phyloP scores from a whole-genome alignment of 768 basidiomycete genomes.

The Auriscalpium vulgare region DNA sequence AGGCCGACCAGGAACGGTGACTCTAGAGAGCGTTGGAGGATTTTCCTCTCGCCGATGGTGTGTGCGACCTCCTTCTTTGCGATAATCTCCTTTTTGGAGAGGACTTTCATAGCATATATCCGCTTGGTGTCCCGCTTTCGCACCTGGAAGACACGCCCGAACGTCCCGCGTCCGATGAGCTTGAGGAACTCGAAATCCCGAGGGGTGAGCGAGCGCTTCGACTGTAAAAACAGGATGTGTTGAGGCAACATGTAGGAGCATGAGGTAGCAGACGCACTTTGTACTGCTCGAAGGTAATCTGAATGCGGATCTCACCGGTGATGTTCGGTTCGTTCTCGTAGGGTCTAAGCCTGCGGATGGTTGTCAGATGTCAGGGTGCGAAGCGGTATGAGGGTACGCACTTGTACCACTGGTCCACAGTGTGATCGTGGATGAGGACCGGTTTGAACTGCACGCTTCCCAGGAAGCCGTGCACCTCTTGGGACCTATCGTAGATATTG shows the following conservation, averaged over 20 bases:
- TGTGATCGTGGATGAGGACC: slow-evolving; percentile 83
- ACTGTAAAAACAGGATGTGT: slow-evolving; percentile 33
- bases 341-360: slow-evolving; percentile 50
- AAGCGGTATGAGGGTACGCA: slow-evolving; percentile 34
- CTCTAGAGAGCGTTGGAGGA: slow-evolving; percentile 86
- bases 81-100: slow-evolving; percentile 97
- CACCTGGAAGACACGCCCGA: slow-evolving; percentile 98
- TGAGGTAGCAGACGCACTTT: slow-evolving; percentile 46
- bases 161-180: slow-evolving; percentile 96
- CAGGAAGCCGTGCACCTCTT: slow-evolving; percentile 79
- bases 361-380: not conserved
- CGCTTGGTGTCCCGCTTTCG: slow-evolving; percentile 96
- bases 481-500: slow-evolving; percentile 86
- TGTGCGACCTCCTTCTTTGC: slow-evolving; percentile 99
- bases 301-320: slow-evolving; percentile 89
- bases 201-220: slow-evolving; percentile 80
- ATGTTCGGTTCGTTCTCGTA: slow-evolving; percentile 69
- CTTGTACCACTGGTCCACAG: slow-evolving; percentile 97
- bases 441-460: slow-evolving; percentile 91
- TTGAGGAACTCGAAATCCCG: slow-evolving; percentile 98
- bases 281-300: slow-evolving; percentile 87
- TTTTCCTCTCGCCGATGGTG: slow-evolving; percentile 98
- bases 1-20: slow-evolving; percentile 97
- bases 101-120: slow-evolving; percentile 99
- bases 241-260: slow-evolving; percentile 7